Base-by-base conservation (phyloP, 2,329 filamentous ascomycete species). In the Beauveria sp. region DNA sequence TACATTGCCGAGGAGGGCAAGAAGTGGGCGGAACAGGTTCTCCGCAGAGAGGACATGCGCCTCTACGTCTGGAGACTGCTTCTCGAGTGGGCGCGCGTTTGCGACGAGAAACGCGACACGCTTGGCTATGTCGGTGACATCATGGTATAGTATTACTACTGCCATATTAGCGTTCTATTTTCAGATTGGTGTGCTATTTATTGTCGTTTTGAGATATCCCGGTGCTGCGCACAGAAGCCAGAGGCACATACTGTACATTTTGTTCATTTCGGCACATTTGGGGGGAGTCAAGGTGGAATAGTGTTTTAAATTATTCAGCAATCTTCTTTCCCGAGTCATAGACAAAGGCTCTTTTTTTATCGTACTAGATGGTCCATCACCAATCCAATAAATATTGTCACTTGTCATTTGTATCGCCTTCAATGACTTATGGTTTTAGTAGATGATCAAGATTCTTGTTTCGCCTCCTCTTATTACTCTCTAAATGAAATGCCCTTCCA, bases 41-140 rank as follows among this genome's bases (percentile, higher is more conserved):
- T 89, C 18, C 74, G 88, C 59, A 77, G 79, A 31, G 85, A 88
- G 63, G 87, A 89, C 67, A 88, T 89, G 84, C 74, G 80, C 63
- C 75, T 90, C 8, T 90, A 90, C 69, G 78, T 86, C 22, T 84
- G 83, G 74, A 76, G 87, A 46, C 66, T 90, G 63, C 72, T 86
- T 45, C 73, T 86, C 45, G 84, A 86, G 69, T 85, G 82, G 73
- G 82, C 79, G 26, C 71, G 82, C 40, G 73, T 85, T 20, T 77
- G 73, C 58, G 79, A 80, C 61, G 75, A 77, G 61, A 74, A 77
- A 53, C 70, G 79, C 40, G 71, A 79, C 8, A 72, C 66, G 20
- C 67, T 82, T 16, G 79, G 73, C 2, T 82, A 72, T 60, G 75
- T 81, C 7, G 75, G 67, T 3, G 80, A 82, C 62, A 64, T 81